Conservation (phyloP, 352 stramenopile genomes). For the Phytophthora citrophthora region DNA sequence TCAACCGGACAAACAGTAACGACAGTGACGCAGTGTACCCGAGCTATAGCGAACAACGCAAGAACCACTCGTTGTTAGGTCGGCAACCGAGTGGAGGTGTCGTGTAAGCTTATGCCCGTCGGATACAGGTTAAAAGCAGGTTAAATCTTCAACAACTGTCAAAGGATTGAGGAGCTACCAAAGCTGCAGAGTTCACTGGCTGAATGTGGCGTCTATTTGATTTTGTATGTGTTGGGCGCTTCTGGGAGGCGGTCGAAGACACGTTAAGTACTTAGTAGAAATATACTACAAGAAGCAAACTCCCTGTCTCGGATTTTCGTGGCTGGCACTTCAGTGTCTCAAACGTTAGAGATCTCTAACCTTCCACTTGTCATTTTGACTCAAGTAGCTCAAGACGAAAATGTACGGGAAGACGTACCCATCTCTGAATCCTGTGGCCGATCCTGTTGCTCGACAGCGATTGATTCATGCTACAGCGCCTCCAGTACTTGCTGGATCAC, state of each 20-base stretch:
- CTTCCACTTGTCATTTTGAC: conserved; percentile 12
- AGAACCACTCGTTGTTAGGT: conserved; percentile 73
- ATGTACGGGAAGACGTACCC: conserved; percentile 33
- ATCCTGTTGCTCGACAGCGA: conserved; percentile 17
- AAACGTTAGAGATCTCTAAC: not conserved
- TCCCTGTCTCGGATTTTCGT: not conserved
- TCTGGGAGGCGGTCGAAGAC: conserved; percentile 4
- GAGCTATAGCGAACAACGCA: conserved; percentile 65
- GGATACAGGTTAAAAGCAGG: not conserved
- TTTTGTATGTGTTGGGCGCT: conserved; percentile 28
- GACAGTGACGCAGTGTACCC: conserved; percentile 66
- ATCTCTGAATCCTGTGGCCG: conserved; percentile 11
- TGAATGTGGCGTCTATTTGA: conserved; percentile 20
- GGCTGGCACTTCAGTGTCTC: not conserved
- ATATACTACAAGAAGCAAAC: conserved; percentile 27
- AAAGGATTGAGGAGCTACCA: not conserved
- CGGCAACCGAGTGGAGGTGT: conserved; percentile 70
- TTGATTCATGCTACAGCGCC: conserved; percentile 14
- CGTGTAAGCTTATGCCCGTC: conserved; percentile 42
- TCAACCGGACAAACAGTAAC: conserved; percentile 40
- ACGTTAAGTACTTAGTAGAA: conserved; percentile 33
- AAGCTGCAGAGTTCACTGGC: not conserved
- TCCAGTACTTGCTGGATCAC: conserved; percentile 8
- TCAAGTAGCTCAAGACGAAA: not conserved
- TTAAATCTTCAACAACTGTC: not conserved